Evolutionary conservation across 176 grass and related monocot genomes (phyloP).

Genomic region (Rhynchospora pubera): DNA sequence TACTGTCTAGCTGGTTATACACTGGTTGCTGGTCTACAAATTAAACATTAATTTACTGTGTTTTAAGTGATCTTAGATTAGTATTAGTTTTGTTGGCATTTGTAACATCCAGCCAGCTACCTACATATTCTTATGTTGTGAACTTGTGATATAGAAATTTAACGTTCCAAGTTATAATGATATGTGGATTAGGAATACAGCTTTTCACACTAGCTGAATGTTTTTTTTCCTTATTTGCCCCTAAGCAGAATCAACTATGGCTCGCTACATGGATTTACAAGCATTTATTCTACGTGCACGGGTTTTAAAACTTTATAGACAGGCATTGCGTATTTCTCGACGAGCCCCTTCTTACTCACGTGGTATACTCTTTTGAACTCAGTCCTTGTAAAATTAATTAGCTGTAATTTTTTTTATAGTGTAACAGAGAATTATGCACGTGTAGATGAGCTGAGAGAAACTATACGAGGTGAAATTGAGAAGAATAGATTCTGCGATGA

Average conservation of each 20-base stretch:
- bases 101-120: too few species aligned
- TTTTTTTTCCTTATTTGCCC: background rate
- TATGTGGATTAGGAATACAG: background rate
- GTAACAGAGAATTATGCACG: slow-evolving; percentile 16
- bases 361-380: slow-evolving; percentile 29
- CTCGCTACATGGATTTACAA: slow-evolving; percentile 52
- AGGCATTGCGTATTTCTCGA: slow-evolving; percentile 41
- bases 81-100: too few species aligned
- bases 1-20: background rate
- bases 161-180: background rate
- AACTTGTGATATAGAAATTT: background rate
- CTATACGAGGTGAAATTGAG: slow-evolving; percentile 68
- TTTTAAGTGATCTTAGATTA: too few species aligned
- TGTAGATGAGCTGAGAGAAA: slow-evolving; percentile 69
- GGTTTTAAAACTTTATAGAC: slow-evolving; percentile 76
- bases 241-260: slow-evolving; percentile 33
- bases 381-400: background rate
- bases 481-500: slow-evolving; percentile 72
- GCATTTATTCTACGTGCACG: slow-evolving; percentile 62
- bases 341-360: slow-evolving; percentile 48
- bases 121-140: background rate
- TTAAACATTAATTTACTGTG: too few species aligned
- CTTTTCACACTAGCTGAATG: background rate
- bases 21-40: too few species aligned
- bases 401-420: background rate